Evolutionary conservation across 1,139 yeast species (phyloP).

Genomic region (Candida tetrigidarum): DNA sequence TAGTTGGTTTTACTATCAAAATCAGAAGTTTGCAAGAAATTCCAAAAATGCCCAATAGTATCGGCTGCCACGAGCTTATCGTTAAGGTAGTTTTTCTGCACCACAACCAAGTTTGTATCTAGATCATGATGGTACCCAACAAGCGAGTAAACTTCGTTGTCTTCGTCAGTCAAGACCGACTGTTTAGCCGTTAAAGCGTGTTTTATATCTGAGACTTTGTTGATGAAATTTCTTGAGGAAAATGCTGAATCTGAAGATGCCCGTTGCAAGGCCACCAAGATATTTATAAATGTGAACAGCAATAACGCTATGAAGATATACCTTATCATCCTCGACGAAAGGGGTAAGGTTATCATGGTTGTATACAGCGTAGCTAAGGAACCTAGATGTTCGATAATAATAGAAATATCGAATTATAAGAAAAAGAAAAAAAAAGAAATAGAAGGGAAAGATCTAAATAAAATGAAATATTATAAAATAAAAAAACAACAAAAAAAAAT

Average conservation of each 20-base stretch:
- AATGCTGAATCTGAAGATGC: slow-evolving; percentile 3
- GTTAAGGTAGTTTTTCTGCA: slow-evolving; percentile 19
- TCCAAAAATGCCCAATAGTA: slow-evolving; percentile 20
- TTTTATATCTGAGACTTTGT: slow-evolving; percentile 10
- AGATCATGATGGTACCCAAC: slow-evolving; percentile 23
- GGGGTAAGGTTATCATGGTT: slow-evolving; percentile 3
- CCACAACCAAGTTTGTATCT: slow-evolving; percentile 20
- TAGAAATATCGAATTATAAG: not conserved
- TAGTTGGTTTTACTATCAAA: slow-evolving; percentile 15
- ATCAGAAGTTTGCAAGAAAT: slow-evolving; percentile 18
- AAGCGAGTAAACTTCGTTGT: slow-evolving; percentile 15
- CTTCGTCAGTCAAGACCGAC: slow-evolving; percentile 7
- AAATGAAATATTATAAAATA: not conserved
- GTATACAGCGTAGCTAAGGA: not conserved
- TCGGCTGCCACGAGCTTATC: slow-evolving; percentile 14
- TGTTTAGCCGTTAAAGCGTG: slow-evolving; percentile 2
- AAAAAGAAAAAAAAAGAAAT: not conserved
- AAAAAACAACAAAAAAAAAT: not conserved
- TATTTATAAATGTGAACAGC: slow-evolving; percentile 11
- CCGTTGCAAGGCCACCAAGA: slow-evolving; percentile 12
- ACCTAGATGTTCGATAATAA: too few species aligned
- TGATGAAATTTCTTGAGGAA: slow-evolving; percentile 6
- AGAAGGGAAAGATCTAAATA: not conserved
- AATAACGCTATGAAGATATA: slow-evolving; percentile 9
- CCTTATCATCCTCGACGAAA: not conserved